These are phyloP conservation scores for Naganishia sp. DNA, from an alignment of 1,284 basidiomycete genomes.

Conservation along the genomic window DNA sequence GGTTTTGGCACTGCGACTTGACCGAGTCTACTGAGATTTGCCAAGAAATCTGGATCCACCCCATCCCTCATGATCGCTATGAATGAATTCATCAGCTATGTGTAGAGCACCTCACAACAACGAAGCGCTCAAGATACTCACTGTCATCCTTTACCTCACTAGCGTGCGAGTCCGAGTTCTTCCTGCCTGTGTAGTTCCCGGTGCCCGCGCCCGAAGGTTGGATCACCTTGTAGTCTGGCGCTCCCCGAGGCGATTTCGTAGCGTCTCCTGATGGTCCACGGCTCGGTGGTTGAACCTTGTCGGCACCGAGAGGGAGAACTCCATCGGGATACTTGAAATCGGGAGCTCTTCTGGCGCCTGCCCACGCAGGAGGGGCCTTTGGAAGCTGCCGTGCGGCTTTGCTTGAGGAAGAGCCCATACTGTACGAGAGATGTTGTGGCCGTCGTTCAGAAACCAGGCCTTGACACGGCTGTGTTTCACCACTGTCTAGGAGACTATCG, in stretches of 20 bases:
- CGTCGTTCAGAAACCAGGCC: not conserved
- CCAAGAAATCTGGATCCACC: constrained; percentile 72
- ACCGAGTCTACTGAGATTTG: constrained; percentile 69
- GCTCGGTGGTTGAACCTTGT: constrained; percentile 31
- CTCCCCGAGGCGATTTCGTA: constrained; percentile 32
- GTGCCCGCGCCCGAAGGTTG: constrained; percentile 32
- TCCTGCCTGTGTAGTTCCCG: constrained; percentile 36
- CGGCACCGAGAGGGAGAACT: constrained; percentile 30
- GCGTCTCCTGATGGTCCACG: constrained; percentile 27
- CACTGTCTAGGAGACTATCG: not conserved
- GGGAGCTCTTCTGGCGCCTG: constrained; percentile 58
- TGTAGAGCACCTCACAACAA: not conserved
- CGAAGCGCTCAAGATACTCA: constrained; percentile 34
- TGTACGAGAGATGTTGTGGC: not conserved
- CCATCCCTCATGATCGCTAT: constrained; percentile 68
- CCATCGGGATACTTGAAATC: constrained; percentile 26
- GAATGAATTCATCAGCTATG: not conserved
- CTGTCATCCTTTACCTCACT: constrained; percentile 52
- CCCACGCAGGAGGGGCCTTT: constrained; percentile 59
- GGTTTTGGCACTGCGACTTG: constrained; percentile 67
- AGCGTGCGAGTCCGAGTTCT: constrained; percentile 36
- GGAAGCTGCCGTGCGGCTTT: constrained; percentile 69
- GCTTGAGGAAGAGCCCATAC: constrained; percentile 70
- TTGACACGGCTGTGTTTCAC: too few species aligned
- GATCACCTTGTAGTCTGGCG: constrained; percentile 34